These are phyloP conservation scores for Rubia occidens DNA, from an alignment of 305 asterid species.

Conservation along the genomic window DNA sequence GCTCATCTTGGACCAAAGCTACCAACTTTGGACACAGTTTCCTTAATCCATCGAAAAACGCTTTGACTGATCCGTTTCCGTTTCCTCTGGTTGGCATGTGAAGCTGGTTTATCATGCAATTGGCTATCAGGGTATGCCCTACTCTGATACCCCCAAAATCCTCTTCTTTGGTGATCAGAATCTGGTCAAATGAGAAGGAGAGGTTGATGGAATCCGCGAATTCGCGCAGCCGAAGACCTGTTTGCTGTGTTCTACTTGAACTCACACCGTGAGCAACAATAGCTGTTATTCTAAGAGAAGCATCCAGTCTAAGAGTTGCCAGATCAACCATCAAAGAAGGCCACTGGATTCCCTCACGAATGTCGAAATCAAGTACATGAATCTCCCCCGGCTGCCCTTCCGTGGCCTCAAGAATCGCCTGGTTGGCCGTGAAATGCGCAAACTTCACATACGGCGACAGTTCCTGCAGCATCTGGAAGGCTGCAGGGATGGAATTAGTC, in stretches of 20 bases:
- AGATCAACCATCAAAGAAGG: conserved; percentile 35
- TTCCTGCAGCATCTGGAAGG: conserved; percentile 36
- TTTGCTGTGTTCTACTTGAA: conserved; percentile 6
- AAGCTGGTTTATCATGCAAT: conserved; percentile 32
- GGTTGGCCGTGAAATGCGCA: conserved; percentile 41
- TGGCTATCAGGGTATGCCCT: conserved; percentile 21
- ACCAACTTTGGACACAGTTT: conserved; percentile 25
- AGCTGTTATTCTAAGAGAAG: conserved; percentile 32
- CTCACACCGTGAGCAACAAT: conserved; percentile 13
- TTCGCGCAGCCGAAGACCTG: conserved; percentile 29
- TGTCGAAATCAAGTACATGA: conserved; percentile 34
- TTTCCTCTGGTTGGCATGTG: conserved; percentile 27
- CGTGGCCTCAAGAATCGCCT: conserved; percentile 32
- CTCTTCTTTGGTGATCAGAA: conserved; percentile 19
- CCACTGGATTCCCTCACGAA: conserved; percentile 40
- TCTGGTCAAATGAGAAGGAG: conserved; percentile 23
- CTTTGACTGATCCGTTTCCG: conserved; percentile 19
- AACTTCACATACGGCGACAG: conserved; percentile 33
- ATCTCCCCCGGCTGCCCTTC: conserved; percentile 18
- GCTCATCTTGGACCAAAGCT: conserved; percentile 29
- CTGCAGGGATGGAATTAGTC: conserved; percentile 12
- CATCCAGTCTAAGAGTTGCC: conserved; percentile 11
- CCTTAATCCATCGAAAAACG: conserved; percentile 29
- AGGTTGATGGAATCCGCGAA: conserved; percentile 33
- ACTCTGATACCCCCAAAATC: conserved; percentile 20